Evolutionary conservation across 345 rosid species (phyloP), one percentile per base, ranked within the genome.

Genomic region (Lepidium africanum): DNA sequence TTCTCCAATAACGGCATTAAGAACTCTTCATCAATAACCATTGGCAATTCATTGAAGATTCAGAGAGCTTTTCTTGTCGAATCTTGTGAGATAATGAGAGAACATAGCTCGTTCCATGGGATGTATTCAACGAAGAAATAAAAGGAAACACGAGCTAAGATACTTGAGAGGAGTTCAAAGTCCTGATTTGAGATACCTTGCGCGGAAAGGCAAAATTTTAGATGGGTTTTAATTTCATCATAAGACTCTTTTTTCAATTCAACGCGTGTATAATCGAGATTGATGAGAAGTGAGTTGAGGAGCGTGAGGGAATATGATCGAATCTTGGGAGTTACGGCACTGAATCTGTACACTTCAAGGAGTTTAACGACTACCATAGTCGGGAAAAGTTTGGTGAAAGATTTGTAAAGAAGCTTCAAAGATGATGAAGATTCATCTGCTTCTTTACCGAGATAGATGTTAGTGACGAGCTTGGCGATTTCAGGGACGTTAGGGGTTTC

Each of bases 381-480:
- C 2, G 65, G 76, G 65, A 64, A 72, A 56, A 48, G 37, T 1
- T 17, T 10, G 4, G 14, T 4, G 65, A 64, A 64, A 7, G 8
- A n/a, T 3, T 30, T 0, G 71, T 56, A 64, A 0, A 72, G 65
- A n/a, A 17, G 59, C 11, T 48, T 32, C 3, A 59, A 47, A 4
- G 59, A 59, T 15, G 52, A 32, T 11, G 52, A 32, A 1, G 65
- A 64, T 12, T 48, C 23, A 8, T 37, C 56, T 48, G 41, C 4
- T 56, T 64, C 71, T 72, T 72, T 72, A 4, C 3, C 65, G 71
- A n/a, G 39, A 14, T 71, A 72, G 46, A 72, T 65, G 1, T 0
- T 72, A 6, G 45, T 39, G 46, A 72, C 52, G 66, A 73, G 71
- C 6, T 9, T 39, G 2, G 60, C 12, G 5, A 25, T 25, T 25